Evolutionary conservation across 116 monocot genomes (phyloP).

Genomic region (Zostera marina): DNA sequence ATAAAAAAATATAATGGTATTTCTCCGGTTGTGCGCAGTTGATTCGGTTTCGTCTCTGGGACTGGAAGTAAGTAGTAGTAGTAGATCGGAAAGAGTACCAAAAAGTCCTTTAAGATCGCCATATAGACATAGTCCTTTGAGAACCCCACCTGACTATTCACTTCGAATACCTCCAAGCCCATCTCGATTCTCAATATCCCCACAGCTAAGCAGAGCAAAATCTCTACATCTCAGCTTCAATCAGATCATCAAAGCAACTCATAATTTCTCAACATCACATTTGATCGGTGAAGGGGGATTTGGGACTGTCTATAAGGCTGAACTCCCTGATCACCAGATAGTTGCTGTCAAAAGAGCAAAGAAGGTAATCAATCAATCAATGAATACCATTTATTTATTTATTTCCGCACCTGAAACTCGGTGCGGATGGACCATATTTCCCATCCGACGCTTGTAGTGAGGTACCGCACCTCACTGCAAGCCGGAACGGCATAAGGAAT

Average conservation of each 20-base stretch:
- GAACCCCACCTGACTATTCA: not conserved
- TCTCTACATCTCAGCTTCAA: slow-evolving; percentile 2
- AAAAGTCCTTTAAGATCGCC: not conserved
- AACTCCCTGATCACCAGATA: slow-evolving; percentile 46
- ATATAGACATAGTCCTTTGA: not conserved
- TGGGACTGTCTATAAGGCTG: slow-evolving; percentile 71
- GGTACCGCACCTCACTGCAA: no score
- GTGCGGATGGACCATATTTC: no score
- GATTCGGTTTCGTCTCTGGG: slow-evolving; percentile 1
- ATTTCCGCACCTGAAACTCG: no score
- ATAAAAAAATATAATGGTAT: not conserved
- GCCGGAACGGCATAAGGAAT: no score
- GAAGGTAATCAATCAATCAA: slow-evolving; percentile 28
- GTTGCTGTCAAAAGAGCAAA: slow-evolving; percentile 81
- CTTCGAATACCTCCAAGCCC: slow-evolving; percentile 1
- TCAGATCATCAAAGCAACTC: slow-evolving; percentile 62
- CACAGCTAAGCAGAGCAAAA: not conserved
- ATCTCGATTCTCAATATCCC: slow-evolving; percentile 7
- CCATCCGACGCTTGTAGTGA: no score
- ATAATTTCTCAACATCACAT: slow-evolving; percentile 55
- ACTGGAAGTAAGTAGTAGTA: not conserved
- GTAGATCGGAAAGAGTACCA: not conserved
- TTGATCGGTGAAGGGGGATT: slow-evolving; percentile 71
- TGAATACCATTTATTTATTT: not conserved
- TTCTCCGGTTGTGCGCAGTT: not conserved